Percentiles rank a stretch among this genome's conserved stretches.
These are phyloP conservation scores for Lyophyllum atratum DNA, from an alignment of 768 basidiomycete species.

Conservation along the genomic window DNA sequence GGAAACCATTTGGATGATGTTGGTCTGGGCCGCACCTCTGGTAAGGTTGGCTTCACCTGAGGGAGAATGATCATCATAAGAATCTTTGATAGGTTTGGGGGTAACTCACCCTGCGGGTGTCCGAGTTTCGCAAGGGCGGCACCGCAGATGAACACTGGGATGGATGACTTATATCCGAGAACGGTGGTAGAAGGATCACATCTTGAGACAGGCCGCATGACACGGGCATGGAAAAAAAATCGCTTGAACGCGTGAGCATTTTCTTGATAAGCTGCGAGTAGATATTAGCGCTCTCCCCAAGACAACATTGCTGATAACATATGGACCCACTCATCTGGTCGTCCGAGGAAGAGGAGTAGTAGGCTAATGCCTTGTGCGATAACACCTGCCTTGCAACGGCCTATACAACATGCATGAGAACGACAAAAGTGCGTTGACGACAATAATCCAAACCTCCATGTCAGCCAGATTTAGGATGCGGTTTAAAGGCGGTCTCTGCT, in stretches of 20 bases:
- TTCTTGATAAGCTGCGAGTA: constrained; percentile 53
- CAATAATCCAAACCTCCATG: constrained; percentile 64
- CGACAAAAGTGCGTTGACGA: not conserved
- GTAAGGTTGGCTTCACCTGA: constrained; percentile 85
- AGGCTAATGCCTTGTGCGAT: constrained; percentile 74
- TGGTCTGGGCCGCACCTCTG: constrained; percentile 60
- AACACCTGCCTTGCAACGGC: constrained; percentile 72
- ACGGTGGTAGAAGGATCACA: constrained; percentile 74
- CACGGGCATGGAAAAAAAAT: constrained; percentile 85
- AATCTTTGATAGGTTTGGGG: not conserved
- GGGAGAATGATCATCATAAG: not conserved
- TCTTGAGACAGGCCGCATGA: constrained; percentile 66
- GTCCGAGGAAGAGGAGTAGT: constrained; percentile 86
- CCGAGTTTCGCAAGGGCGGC: constrained; percentile 86
- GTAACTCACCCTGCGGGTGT: constrained; percentile 65
- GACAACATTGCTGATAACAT: not conserved
- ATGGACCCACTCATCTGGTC: constrained; percentile 74
- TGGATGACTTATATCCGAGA: constrained; percentile 66
- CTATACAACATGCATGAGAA: constrained; percentile 34
- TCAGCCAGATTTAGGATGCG: constrained; percentile 77
- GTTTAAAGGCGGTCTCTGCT: constrained; percentile 62
- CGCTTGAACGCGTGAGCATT: constrained; percentile 82
- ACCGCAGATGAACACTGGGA: constrained; percentile 84
- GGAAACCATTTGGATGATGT: constrained; percentile 86
- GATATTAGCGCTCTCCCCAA: constrained; percentile 18